Conservation (phyloP, 352 stramenopile species). For the Discostella stelligera region DNA sequence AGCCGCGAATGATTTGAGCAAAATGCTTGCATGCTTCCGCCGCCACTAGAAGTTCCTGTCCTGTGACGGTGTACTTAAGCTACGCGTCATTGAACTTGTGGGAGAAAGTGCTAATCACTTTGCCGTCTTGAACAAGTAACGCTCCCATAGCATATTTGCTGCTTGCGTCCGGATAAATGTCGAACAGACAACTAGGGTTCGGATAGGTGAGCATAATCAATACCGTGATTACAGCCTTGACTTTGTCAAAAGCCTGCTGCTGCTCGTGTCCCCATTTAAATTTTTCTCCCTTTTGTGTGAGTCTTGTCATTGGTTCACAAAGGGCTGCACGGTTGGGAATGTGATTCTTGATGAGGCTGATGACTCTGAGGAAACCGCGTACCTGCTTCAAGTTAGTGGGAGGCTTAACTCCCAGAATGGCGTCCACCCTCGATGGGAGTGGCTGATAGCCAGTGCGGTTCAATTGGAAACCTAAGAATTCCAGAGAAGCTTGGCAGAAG, state of each 20-base stretch:
- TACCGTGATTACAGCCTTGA: no score
- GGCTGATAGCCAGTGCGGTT: background rate
- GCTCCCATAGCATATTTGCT: background rate
- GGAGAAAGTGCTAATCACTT: background rate
- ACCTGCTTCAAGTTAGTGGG: no score
- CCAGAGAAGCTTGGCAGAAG: background rate
- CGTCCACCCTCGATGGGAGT: slow-evolving; percentile 13
- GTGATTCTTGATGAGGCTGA: no score
- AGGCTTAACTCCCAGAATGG: slow-evolving; percentile 19
- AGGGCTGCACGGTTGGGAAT: no score
- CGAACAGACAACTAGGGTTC: background rate
- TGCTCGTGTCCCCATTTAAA: no score
- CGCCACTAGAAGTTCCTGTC: background rate
- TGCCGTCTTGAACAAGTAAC: background rate
- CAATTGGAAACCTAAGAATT: slow-evolving; percentile 25
- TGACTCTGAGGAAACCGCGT: no score
- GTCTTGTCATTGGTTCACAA: no score
- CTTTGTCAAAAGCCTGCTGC: no score
- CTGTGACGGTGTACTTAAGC: background rate
- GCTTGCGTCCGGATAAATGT: slow-evolving; percentile 3
- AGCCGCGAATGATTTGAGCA: background rate
- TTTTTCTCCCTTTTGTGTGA: no score
- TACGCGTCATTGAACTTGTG: background rate
- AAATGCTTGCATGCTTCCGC: slow-evolving; percentile 1
- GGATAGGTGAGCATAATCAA: background rate